Base-by-base conservation (phyloP, 495 filamentous ascomycete species). In the Trichodelitschia bisporula region DNA sequence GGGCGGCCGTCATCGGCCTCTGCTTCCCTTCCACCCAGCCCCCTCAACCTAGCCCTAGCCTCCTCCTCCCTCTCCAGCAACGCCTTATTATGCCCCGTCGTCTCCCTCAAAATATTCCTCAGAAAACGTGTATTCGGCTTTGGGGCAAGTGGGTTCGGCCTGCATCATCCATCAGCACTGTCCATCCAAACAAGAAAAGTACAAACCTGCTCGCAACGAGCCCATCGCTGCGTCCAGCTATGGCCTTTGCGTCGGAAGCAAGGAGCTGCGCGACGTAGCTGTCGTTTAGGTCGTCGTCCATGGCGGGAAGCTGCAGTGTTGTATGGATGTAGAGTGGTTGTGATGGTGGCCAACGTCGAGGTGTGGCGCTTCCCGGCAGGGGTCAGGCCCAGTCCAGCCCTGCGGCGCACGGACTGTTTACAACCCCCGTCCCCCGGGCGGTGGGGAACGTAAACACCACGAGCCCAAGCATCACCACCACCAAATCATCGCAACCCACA, bases 61-160 rank as follows among this genome's bases (percentile, higher is more conserved):
- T 72, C 68, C 31, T 58, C 65, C 46, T 95, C 84, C 39, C 74
- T 91, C 0, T 70, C 77, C 24, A 72, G 64, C 32, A 93, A 56
- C 4, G 80, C 75, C 9, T 77, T 65, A 62, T 97, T 97, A 49
- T 97, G 86, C 31, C 40, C 77, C 36, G 86, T 76, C 1, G 79
- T 84, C 34, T 89, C 74, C 35, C 71, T 72, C 39, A 97, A 75
- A 31, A 95, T 75, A 38, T 86, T 77, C 16, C 71, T 66, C 9
- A 97, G 56, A 40, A 95, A 95, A 26, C 77, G 59, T 0, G 75
- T 91, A 41, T 97, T 95, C 10, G 84, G 78, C 41, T 80, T 91
- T 2, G 78, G 78, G 31, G 79, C 77, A 41, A 64, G 64, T 16
- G 58, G 48, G 14, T 68, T 50, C 21, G 59, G 49, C 34, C 64